A percentile compares a stretch with the other conserved stretches of the same genome.
Evolutionary conservation across 2,329 filamentous ascomycete species (phyloP).

Genomic region (Cadophora sp.): DNA sequence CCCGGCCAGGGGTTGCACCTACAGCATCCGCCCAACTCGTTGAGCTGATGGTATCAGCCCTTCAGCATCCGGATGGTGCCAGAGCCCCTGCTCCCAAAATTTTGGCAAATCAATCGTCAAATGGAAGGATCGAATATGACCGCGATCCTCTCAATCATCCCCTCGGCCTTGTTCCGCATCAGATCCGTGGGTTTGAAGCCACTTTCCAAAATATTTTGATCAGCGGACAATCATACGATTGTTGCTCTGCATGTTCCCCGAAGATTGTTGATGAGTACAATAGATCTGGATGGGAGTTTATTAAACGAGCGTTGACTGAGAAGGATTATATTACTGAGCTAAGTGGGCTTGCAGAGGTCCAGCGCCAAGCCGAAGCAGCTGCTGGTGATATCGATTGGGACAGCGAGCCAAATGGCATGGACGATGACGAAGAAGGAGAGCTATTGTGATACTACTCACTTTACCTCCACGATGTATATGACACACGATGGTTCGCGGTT

Average conservation of each 20-base stretch:
- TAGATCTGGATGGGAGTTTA: slow-evolving; percentile 75
- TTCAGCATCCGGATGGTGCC: slow-evolving; percentile 83
- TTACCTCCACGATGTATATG: background rate
- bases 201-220: slow-evolving; percentile 78
- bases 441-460: slow-evolving; percentile 34
- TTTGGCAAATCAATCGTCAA: slow-evolving; percentile 44
- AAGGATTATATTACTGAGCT: slow-evolving; percentile 81
- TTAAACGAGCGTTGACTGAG: slow-evolving; percentile 75
- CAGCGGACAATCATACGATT: slow-evolving; percentile 76
- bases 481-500: background rate
- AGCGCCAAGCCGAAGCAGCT: slow-evolving; percentile 60
- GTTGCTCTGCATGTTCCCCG: slow-evolving; percentile 80
- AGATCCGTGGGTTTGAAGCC: slow-evolving; percentile 78
- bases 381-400: slow-evolving; percentile 64
- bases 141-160: slow-evolving; percentile 64
- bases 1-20: slow-evolving; percentile 87
- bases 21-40: slow-evolving; percentile 92
- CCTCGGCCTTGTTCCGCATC: slow-evolving; percentile 77
- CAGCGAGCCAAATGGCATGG: slow-evolving; percentile 57
- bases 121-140: slow-evolving; percentile 51
- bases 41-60: slow-evolving; percentile 83
- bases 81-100: slow-evolving; percentile 62
- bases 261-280: slow-evolving; percentile 73
- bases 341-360: slow-evolving; percentile 76
- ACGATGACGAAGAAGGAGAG: slow-evolving; percentile 55